A percentile compares a stretch with the other conserved stretches of the same genome.
Evolutionary conservation across 2,329 filamentous ascomycete genomes (phyloP).

Genomic region (Thyridium curvatum): DNA sequence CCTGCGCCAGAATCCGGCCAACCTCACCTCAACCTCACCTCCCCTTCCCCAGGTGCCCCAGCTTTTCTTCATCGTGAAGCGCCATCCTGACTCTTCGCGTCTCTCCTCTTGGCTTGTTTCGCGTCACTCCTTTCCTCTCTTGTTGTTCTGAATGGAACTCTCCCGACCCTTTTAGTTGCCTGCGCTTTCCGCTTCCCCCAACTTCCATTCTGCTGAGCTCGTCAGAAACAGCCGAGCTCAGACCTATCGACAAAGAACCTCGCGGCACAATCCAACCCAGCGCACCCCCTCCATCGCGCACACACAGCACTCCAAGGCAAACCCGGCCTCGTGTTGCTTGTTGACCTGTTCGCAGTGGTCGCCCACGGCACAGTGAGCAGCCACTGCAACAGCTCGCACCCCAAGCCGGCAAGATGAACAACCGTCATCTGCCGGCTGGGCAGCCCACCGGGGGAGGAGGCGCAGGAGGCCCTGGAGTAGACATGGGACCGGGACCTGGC

Average conservation of each 20-base stretch:
- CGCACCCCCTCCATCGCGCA: neutral
- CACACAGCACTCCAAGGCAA: neutral
- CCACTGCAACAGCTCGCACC: slow-evolving; percentile 25
- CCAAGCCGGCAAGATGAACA: slow-evolving; percentile 72
- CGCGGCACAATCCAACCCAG: neutral
- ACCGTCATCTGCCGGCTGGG: slow-evolving; percentile 71
- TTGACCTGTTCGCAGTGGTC: slow-evolving; percentile 15
- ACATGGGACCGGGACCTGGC: slow-evolving; percentile 22
- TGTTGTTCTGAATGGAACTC: neutral
- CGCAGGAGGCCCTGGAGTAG: slow-evolving; percentile 14
- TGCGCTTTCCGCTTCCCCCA: neutral
- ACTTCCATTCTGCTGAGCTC: neutral
- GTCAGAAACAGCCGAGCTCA: no score
- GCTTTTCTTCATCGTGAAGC: neutral
- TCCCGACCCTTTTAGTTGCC: no score
- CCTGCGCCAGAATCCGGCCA: neutral
- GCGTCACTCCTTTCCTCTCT: neutral
- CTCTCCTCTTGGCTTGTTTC: neutral
- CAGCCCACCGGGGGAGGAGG: slow-evolving; percentile 46
- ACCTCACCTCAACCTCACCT: neutral
- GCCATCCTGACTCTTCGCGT: neutral
- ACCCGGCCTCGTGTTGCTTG: slow-evolving; percentile 5
- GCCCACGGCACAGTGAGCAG: slow-evolving; percentile 23
- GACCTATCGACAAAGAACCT: no score
- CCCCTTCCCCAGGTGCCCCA: neutral